Conservation (phyloP, 164 flowering plant species). For the Umbellularia californica region DNA sequence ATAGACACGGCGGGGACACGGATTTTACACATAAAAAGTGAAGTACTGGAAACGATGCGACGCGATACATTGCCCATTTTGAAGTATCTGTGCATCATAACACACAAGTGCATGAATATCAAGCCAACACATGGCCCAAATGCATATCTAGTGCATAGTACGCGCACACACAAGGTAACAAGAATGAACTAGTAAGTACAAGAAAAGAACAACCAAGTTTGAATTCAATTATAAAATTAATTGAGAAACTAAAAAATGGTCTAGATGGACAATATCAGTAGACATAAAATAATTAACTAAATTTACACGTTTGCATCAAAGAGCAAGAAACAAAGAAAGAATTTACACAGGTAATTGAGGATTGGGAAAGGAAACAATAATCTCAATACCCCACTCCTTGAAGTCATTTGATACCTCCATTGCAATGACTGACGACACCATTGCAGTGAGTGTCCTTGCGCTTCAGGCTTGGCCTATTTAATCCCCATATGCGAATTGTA, state of each 20-base stretch:
- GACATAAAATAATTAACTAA: conserved; percentile 6
- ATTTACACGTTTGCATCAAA: conserved; percentile 16
- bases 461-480: conserved; percentile 5
- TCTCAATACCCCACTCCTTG: not conserved
- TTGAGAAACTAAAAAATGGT: conserved; percentile 7
- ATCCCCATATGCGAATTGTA: conserved; percentile 16
- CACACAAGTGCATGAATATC: no score
- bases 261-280: conserved; percentile 13
- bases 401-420: conserved; percentile 6
- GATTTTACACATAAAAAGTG: no score
- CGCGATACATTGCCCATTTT: no score
- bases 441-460: conserved; percentile 9
- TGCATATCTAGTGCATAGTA: no score
- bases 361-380: not conserved
- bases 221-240: not conserved
- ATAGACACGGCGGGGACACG: no score
- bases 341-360: conserved; percentile 12
- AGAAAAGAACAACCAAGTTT: no score
- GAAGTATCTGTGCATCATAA: no score
- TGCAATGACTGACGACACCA: conserved; percentile 11
- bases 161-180: no score
- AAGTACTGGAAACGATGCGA: no score
- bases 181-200: no score
- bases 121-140: no score
- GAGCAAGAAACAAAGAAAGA: not conserved